phyloP scores from a whole-genome alignment of 108 stramenopile species.

The Stephanodiscus minutulus region DNA sequence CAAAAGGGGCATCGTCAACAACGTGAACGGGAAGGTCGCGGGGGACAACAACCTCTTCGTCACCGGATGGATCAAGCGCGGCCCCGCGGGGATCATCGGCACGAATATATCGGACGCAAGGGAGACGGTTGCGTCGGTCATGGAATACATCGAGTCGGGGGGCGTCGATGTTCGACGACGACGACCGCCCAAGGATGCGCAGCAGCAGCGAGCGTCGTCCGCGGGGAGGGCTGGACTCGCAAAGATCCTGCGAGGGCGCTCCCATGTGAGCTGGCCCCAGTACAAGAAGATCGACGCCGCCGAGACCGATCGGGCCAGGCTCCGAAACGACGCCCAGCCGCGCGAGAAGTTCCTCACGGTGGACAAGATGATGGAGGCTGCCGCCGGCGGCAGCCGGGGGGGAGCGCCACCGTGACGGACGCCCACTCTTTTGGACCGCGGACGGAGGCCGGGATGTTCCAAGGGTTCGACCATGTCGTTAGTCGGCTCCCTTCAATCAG shows the following conservation, averaged over 20 bases:
- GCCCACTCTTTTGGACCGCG: too few relatives aligned
- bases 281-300: conserved; percentile 57
- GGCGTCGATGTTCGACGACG: too few relatives aligned
- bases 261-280: conserved; percentile 66
- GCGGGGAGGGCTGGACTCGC: conserved; percentile 28
- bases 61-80: conserved; percentile 97
- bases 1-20: conserved; percentile 53
- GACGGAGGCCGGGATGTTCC: too few relatives aligned
- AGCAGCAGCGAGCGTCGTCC: background rate
- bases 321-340: conserved; percentile 54
- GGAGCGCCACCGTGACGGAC: too few relatives aligned
- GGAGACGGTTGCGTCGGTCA: conserved; percentile 88
- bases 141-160: conserved; percentile 62
- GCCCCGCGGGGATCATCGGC: conserved; percentile 97
- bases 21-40: conserved; percentile 73
- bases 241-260: conserved; percentile 34
- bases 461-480: too few relatives aligned
- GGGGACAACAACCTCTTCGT: conserved; percentile 84
- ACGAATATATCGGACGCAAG: conserved; percentile 92
- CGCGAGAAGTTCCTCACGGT: conserved; percentile 63
- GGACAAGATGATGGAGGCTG: conserved; percentile 52
- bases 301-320: conserved; percentile 45
- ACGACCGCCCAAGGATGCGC: background rate
- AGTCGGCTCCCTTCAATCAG: too few relatives aligned
- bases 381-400: too few relatives aligned